phyloP scores from a whole-genome alignment of 176 grass and related monocot genomes.

The Paspalum notatum region DNA sequence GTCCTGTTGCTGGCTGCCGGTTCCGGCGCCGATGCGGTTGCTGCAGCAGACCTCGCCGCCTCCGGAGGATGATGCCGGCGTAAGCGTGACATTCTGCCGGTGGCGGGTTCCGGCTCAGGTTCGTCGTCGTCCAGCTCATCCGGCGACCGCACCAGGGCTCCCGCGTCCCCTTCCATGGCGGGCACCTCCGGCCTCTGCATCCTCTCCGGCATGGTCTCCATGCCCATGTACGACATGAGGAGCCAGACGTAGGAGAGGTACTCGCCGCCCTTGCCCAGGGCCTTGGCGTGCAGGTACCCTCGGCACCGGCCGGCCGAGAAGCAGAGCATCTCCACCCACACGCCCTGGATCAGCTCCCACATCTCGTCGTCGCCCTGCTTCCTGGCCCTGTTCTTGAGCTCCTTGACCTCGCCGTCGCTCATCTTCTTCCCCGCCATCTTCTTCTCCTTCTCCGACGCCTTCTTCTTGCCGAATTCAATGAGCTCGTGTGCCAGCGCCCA shows the following conservation, averaged over 20 bases:
- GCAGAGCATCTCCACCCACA: conserved; percentile 46
- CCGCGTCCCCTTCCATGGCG: background rate
- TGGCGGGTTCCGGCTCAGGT: too few relatives aligned
- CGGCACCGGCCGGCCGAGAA: background rate
- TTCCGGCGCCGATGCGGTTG: too few relatives aligned
- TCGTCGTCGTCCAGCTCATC: too few relatives aligned
- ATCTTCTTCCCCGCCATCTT: too few relatives aligned
- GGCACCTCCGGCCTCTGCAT: background rate
- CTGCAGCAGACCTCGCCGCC: too few relatives aligned
- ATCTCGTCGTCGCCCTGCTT: background rate
- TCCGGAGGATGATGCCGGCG: too few relatives aligned
- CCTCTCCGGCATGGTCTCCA: conserved; percentile 23
- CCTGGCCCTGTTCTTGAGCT: background rate
- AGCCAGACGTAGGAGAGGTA: conserved; percentile 31
- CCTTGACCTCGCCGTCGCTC: background rate
- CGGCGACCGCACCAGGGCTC: background rate
- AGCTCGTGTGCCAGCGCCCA: background rate
- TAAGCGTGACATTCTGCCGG: too few relatives aligned
- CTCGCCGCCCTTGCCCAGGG: background rate
- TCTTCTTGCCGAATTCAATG: background rate
- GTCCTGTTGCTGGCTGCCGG: too few relatives aligned
- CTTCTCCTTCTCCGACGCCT: fast-evolving
- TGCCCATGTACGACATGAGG: conserved; percentile 2
- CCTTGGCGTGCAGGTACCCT: conserved; percentile 20
- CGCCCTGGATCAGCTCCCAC: conserved; percentile 22